These are phyloP conservation scores for Boletellus ananas DNA, from an alignment of 768 basidiomycete species.

Conservation along the genomic window DNA sequence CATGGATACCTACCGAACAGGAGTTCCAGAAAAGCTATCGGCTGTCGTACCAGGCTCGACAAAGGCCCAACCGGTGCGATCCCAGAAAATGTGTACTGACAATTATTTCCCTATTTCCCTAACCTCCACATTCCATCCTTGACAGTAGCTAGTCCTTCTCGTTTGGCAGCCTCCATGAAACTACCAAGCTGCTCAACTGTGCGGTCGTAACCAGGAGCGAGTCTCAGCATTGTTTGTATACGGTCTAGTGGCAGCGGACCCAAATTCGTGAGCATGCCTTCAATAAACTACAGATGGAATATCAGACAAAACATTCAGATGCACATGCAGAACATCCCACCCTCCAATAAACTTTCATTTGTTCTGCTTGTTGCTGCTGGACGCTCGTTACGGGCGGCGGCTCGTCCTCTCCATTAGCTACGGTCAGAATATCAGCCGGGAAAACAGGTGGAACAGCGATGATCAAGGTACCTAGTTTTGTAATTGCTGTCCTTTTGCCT, in stretches of 20 bases:
- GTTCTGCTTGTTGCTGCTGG: constrained; percentile 77
- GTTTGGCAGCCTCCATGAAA: constrained; percentile 78
- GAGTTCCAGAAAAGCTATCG: too few species aligned
- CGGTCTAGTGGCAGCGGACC: constrained; percentile 70
- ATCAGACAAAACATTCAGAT: not conserved
- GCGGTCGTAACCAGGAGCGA: constrained; percentile 79
- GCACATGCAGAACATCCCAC: constrained; percentile 32
- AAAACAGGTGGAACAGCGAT: not conserved
- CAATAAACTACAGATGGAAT: constrained; percentile 59
- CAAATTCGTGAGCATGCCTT: constrained; percentile 89
- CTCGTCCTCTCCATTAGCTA: constrained; percentile 41
- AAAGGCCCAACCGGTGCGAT: not conserved
- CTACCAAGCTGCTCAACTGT: constrained; percentile 70
- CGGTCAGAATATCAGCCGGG: not conserved
- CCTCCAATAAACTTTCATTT: constrained; percentile 90
- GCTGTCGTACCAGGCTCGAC: too few species aligned
- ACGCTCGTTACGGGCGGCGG: constrained; percentile 47
- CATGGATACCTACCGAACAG: too few species aligned
- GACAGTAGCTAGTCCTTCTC: constrained; percentile 70
- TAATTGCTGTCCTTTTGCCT: constrained; percentile 16
- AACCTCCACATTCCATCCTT: constrained; percentile 72
- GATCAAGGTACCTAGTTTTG: constrained; percentile 24
- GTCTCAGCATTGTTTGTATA: constrained; percentile 86
- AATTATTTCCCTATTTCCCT: constrained; percentile 16
- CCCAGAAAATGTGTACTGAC: not conserved